Conservation (phyloP, 139 green algal genomes). For the Diplosphaera chodatii region DNA sequence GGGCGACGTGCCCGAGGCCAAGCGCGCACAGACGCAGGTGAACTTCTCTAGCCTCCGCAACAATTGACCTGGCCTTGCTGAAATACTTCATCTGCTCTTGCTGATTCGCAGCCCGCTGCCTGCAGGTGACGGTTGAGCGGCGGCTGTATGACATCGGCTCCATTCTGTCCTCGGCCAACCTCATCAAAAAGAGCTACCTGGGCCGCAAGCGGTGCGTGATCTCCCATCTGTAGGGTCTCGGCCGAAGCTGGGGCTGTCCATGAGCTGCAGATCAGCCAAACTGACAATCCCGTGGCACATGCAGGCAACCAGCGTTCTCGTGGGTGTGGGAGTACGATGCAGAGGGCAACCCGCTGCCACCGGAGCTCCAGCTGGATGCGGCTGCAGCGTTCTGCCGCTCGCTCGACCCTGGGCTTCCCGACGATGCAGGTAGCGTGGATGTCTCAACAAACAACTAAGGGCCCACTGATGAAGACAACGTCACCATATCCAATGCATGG, state of each 20-base stretch:
- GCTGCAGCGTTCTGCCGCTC: not conserved
- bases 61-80: no score
- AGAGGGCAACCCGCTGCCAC: not conserved
- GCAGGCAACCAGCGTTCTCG: not conserved
- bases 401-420: not conserved
- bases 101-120: no score
- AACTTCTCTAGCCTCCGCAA: no score
- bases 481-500: no score
- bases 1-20: not conserved
- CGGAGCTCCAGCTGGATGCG: not conserved
- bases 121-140: conserved; percentile 48
- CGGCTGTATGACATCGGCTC: conserved; percentile 55
- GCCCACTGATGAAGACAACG: no score
- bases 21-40: not conserved
- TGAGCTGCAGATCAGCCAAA: no score
- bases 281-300: not conserved
- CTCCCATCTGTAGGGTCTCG: no score
- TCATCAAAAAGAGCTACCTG: conserved; percentile 44
- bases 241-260: no score
- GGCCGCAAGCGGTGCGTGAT: conserved; percentile 30
- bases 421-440: no score
- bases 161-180: conserved; percentile 39
- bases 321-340: conserved; percentile 1
- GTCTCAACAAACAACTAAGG: no score
- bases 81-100: no score